phyloP scores from a whole-genome alignment of 176 grass and related monocot genomes.

The Pharus latifolius region DNA sequence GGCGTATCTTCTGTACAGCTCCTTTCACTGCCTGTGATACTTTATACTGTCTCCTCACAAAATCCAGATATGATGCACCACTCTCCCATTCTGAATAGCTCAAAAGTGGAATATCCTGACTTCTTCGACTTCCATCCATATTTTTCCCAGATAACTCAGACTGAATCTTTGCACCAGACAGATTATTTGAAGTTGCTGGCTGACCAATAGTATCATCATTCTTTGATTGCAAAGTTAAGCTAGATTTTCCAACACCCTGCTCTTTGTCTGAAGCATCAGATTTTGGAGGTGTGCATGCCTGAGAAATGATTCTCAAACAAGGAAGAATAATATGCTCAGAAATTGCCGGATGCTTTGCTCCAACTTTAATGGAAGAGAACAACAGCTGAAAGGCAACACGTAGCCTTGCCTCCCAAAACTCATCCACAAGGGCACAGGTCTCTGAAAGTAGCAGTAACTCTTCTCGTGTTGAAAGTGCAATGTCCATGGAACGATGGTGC shows the following conservation, averaged over 20 bases:
- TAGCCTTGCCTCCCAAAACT: conserved; percentile 90
- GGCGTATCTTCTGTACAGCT: conserved; percentile 27
- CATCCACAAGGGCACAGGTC: conserved; percentile 79
- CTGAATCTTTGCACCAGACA: conserved; percentile 31
- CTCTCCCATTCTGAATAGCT: conserved; percentile 97
- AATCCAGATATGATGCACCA: conserved; percentile 95
- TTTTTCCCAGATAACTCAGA: conserved; percentile 43
- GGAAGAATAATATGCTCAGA: conserved; percentile 99
- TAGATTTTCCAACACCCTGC: conserved; percentile 51
- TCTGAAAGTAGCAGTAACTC: conserved; percentile 87
- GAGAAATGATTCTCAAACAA: conserved; percentile 93
- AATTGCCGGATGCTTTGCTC: conserved; percentile 97
- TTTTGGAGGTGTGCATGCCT: conserved; percentile 92
- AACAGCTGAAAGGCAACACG: conserved; percentile 86
- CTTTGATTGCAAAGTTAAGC: conserved; percentile 48
- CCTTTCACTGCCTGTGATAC: conserved; percentile 68
- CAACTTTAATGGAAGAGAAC: conserved; percentile 94
- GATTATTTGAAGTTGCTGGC: conserved; percentile 11
- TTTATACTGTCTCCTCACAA: conserved; percentile 92
- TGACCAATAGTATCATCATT: conserved; percentile 42
- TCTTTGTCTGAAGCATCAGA: conserved; percentile 75
- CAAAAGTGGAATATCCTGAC: conserved; percentile 70
- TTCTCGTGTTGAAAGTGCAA: conserved; percentile 82
- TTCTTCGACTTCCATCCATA: conserved; percentile 35
- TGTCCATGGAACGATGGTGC: conserved; percentile 95